Conservation (phyloP, 495 filamentous ascomycete genomes). For the Tuber brumale region DNA sequence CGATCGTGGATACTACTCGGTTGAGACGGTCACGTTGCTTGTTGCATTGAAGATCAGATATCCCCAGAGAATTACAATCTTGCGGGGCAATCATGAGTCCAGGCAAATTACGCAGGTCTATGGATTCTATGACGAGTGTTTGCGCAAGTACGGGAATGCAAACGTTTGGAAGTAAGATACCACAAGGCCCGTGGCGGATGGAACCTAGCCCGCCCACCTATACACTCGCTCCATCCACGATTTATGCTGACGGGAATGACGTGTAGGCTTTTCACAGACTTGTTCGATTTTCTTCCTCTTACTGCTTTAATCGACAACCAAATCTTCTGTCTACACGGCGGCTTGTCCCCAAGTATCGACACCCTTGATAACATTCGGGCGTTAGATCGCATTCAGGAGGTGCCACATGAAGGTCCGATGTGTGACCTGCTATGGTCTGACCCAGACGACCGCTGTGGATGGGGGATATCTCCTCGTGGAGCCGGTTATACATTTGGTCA, state of each 20-base stretch:
- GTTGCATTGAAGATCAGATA: constrained; percentile 95
- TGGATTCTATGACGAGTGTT: constrained; percentile 95
- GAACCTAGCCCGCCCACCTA: background rate
- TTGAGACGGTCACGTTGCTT: constrained; percentile 89
- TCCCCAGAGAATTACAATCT: constrained; percentile 90
- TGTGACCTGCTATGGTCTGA: constrained; percentile 97
- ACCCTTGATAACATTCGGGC: constrained; percentile 96
- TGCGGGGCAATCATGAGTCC: constrained; percentile 95
- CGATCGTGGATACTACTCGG: constrained; percentile 93
- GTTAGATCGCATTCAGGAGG: constrained; percentile 94
- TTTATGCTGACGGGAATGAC: constrained; percentile 16
- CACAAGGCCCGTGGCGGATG: background rate
- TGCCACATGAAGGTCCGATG: constrained; percentile 97
- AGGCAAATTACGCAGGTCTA: constrained; percentile 97
- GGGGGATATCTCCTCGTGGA: constrained; percentile 95
- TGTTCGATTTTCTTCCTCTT: constrained; percentile 97
- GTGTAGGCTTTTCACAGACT: constrained; percentile 67
- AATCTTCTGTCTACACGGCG: constrained; percentile 98
- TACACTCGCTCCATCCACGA: background rate
- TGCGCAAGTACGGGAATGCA: constrained; percentile 95
- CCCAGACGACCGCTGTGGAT: constrained; percentile 95
- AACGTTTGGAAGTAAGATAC: constrained; percentile 90
- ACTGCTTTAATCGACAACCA: constrained; percentile 99
- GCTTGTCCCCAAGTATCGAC: constrained; percentile 91
- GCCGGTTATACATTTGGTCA: constrained; percentile 98